Base-by-base conservation (phyloP, 441 rosid genomes). In the Eugenia klotzschiana region DNA sequence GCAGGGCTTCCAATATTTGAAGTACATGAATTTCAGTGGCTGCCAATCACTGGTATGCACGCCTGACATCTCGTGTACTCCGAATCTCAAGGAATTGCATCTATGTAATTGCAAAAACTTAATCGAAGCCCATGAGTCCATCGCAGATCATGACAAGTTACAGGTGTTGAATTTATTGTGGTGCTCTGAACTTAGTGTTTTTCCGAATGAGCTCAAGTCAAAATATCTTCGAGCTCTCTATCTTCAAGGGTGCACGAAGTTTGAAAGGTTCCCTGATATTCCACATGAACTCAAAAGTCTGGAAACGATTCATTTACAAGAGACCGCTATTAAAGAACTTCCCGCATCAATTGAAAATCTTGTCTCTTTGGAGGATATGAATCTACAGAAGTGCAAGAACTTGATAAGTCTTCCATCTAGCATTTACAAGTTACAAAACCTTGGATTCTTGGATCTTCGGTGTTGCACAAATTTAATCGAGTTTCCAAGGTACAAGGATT, bases 41-140 rank as follows among this genome's bases (percentile, higher is more conserved):
- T 25, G 18, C 0, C 4, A 56, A 33, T 25, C 18, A 0, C 1
- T 56, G 8, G 33, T 25, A 12, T 0, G 33, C 3, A 56, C 13
- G 18, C 64, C 64, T 0, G 64, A 57, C 18, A 1, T 57, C 3
- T 1, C 1, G 1, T 57, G 33, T 3, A 6, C 33, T 57, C 64
- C 64, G 0, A 57, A 25, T 57, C 64, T 57, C 0, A 33, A 25
- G 64, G 2, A 57, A 57, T 57, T 57, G 20, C 1, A 26, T 25
- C 20, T 57, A 29, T 0, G 0, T 0, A 0, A 25, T 57, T 57
- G 64, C 33, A 26, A 25, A 57, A 57, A 57, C 18, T 26, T 57
- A 33, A 27, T 57, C 13, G 33, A 57, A 3, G 64, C 18, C 33
- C 64, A 57, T 0, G 20, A 57, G 5, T 57, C 69, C 5, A 14